Evolutionary conservation across 768 basidiomycete species (phyloP), one percentile per base, ranked within the genome.

Genomic region (Kwoniella botswanensis): DNA sequence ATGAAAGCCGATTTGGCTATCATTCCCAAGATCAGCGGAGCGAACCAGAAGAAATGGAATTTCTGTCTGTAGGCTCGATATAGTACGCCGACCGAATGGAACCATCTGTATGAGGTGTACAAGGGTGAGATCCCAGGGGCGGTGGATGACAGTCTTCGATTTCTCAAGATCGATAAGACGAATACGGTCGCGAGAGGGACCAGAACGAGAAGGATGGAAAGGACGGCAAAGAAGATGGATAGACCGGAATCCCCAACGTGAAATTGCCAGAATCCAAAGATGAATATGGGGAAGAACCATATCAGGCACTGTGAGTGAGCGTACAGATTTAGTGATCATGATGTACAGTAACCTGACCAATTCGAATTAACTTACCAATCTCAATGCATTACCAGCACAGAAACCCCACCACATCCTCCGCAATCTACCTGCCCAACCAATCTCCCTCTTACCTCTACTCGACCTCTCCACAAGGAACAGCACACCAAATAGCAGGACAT

Each of bases 211-310:
- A 92, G 76, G 80, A 94, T 85, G 12, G 87, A 82, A 68, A 95
- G 77, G 70, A 91, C 90, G 2, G 94, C 92, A 52, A 98, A 86
- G 44, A 96, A 85, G 74, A 90, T 87, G 0, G 93, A 88, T 2
- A 96, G 86, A 90, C 93, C 93, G 0, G 94, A 94, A 83, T 98
- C 94, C 22, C 82, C 81, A 46, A 94, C 86, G 0, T 92, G 92
- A 93, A 94, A 98, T 82, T 98, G 94, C 82, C 91, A 94, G 78
- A 97, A 88, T 9, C 88, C 86, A 74, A 97, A 93, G 71, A 91
- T 88, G 71, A 89, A 83, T 69, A 93, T 85, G 10, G 95, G 95
- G 61, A 88, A 85, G 74, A 89, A 85, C 26, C 86, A 84, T 56
- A 92, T 82, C n/a, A 94, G 82, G 17, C 86, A 88, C 90, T 91